Percentiles rank a stretch among this genome's conserved stretches.
Evolutionary conservation across 306 rosid genomes (phyloP).

Genomic region (Amphicarpaea edgeworthii): DNA sequence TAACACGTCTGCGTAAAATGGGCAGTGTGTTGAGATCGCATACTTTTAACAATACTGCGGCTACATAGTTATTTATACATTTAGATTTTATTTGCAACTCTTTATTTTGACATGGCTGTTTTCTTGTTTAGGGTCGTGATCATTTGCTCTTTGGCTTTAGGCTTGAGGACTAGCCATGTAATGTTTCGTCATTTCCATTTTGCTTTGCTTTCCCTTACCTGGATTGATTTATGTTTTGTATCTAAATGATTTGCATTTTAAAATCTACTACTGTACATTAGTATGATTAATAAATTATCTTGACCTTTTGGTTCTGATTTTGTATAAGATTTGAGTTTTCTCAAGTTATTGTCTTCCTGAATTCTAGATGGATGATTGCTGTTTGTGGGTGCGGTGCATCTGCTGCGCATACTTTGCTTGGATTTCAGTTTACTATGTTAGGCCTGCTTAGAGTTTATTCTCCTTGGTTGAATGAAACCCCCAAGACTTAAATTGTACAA

Average conservation of each 20-base stretch:
- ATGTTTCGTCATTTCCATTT: constrained; percentile 48
- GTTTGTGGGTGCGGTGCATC: constrained; percentile 66
- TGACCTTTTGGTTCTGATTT: constrained; percentile 34
- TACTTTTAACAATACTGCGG: neutral
- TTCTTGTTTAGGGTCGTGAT: constrained; percentile 81
- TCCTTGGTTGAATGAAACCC: constrained; percentile 39
- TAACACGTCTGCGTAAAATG: constrained; percentile 5
- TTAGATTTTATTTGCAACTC: constrained; percentile 37
- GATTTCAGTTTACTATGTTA: constrained; percentile 65
- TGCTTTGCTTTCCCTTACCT: constrained; percentile 45
- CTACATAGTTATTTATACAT: neutral
- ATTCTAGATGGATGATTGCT: constrained; percentile 93
- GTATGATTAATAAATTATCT: constrained; percentile 14
- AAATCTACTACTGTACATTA: neutral
- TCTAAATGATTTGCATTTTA: constrained; percentile 34
- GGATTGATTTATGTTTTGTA: constrained; percentile 29
- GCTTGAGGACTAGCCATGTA: constrained; percentile 64
- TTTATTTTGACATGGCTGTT: constrained; percentile 60
- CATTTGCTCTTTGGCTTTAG: constrained; percentile 66
- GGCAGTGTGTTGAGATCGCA: neutral
- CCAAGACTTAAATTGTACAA: constrained; percentile 40
- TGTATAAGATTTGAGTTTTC: constrained; percentile 37
- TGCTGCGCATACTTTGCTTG: constrained; percentile 62
- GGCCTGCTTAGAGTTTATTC: constrained; percentile 53
- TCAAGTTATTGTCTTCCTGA: constrained; percentile 49